A percentile compares a stretch with the other conserved stretches of the same genome.
Conservation (phyloP, 306 rosid species). For the Vachellia pachyceras region DNA sequence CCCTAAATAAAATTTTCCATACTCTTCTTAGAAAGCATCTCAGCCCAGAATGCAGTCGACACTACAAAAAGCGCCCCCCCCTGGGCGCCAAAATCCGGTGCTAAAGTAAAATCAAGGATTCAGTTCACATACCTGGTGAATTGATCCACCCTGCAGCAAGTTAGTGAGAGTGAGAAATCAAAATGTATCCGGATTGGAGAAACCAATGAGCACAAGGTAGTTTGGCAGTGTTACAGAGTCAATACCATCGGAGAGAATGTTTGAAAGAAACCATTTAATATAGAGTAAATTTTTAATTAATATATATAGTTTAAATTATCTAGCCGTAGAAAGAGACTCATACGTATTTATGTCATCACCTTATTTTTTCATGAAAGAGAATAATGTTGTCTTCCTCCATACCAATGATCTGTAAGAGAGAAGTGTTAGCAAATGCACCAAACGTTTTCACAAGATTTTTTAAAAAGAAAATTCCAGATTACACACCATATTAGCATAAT, state of each 20-base stretch:
- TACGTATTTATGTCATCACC: constrained; percentile 51
- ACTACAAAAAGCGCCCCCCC: no score
- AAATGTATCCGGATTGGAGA: constrained; percentile 35
- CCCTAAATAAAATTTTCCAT: constrained; percentile 15
- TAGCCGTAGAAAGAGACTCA: constrained; percentile 21
- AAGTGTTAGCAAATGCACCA: constrained; percentile 15
- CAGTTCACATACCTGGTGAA: constrained; percentile 72
- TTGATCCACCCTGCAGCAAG: constrained; percentile 82
- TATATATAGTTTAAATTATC: constrained; percentile 1
- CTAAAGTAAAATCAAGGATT: constrained; percentile 30
- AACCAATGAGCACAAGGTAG: constrained; percentile 32
- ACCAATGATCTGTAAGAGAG: constrained; percentile 70
- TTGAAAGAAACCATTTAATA: constrained; percentile 34
- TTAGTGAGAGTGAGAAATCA: constrained; percentile 35
- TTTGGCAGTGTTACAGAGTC: constrained; percentile 33
- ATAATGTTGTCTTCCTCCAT: constrained; percentile 78
- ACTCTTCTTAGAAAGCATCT: background rate
- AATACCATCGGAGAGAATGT: constrained; percentile 24
- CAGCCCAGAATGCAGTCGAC: background rate
- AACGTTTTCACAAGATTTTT: background rate
- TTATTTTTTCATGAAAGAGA: constrained; percentile 92
- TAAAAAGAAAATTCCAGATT: constrained; percentile 23
- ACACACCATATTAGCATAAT: constrained; percentile 91
- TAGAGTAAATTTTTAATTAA: constrained; percentile 8
- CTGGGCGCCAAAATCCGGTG: no score